These are phyloP conservation scores for Astrothelium macrocarpum DNA, from an alignment of 495 filamentous ascomycete species.

Conservation along the genomic window DNA sequence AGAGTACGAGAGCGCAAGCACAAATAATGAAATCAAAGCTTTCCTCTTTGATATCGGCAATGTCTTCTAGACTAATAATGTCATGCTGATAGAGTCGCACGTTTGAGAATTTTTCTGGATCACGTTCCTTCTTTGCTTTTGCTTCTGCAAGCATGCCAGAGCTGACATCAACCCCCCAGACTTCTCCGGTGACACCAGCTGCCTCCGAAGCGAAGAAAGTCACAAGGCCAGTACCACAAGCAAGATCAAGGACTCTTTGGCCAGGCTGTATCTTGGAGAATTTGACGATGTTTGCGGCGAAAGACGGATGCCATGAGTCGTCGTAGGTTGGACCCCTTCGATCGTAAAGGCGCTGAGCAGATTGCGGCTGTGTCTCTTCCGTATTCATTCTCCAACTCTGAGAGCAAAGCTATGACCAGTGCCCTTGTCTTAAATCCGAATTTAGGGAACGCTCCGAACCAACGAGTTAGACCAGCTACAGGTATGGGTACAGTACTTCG, in stretches of 20 bases:
- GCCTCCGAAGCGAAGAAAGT: conserved; percentile 27
- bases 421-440: background rate
- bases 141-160: conserved; percentile 32
- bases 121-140: conserved; percentile 18
- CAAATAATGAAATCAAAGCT: conserved; percentile 33
- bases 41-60: conserved; percentile 17
- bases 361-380: conserved; percentile 13
- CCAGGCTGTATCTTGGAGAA: conserved; percentile 22
- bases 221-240: conserved; percentile 38
- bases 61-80: conserved; percentile 28
- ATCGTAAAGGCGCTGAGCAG: conserved; percentile 21
- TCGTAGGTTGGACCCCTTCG: conserved; percentile 18
- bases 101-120: conserved; percentile 18
- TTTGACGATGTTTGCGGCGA: conserved; percentile 18
- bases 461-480: background rate
- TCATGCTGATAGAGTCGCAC: conserved; percentile 32
- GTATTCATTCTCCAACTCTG: background rate
- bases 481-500: too few relatives aligned
- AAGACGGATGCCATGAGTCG: conserved; percentile 21
- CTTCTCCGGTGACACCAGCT: conserved; percentile 29
- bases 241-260: conserved; percentile 35
- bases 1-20: conserved; percentile 31
- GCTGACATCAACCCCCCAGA: conserved; percentile 38
- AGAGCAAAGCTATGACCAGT: too few relatives aligned
- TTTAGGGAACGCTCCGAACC: background rate